Conservation (phyloP, 2,329 filamentous ascomycete species). For the Cladosporium sp. region DNA sequence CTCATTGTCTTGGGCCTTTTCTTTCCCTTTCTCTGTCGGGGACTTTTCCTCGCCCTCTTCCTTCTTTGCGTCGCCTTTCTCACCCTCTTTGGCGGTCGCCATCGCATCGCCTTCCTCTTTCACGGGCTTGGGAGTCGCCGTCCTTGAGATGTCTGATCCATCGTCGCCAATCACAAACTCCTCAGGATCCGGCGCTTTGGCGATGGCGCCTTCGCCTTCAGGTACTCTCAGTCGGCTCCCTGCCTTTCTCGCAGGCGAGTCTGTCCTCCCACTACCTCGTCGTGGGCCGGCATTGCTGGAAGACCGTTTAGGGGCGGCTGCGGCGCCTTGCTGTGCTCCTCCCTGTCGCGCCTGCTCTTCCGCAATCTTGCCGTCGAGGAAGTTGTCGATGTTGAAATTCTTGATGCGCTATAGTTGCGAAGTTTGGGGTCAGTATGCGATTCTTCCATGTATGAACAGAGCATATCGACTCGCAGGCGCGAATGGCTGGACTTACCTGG, state of each 20-base stretch:
- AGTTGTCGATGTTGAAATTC: slow-evolving; percentile 33
- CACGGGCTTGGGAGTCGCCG: slow-evolving; percentile 53
- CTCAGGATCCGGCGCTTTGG: slow-evolving; percentile 70
- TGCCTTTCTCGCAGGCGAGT: slow-evolving; percentile 26
- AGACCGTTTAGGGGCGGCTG: slow-evolving; percentile 30
- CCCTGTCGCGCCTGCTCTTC: slow-evolving; percentile 81
- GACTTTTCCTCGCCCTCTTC: slow-evolving; percentile 27
- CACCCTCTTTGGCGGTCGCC: slow-evolving; percentile 29
- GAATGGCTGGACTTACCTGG: not conserved
- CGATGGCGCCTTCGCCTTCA: slow-evolving; percentile 27
- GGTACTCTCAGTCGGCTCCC: slow-evolving; percentile 23
- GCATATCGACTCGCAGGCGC: not conserved
- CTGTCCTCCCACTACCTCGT: slow-evolving; percentile 37
- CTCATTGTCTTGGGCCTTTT: slow-evolving; percentile 42
- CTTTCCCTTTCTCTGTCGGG: slow-evolving; percentile 21
- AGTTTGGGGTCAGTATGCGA: not conserved
- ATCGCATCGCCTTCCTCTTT: slow-evolving; percentile 33
- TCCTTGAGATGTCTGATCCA: slow-evolving; percentile 58
- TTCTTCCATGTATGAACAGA: not conserved
- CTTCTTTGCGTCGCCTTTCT: slow-evolving; percentile 24
- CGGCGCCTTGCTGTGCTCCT: slow-evolving; percentile 36
- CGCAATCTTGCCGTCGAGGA: slow-evolving; percentile 62
- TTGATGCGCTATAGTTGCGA: slow-evolving; percentile 27
- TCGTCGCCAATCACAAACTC: slow-evolving; percentile 87
- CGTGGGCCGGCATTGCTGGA: slow-evolving; percentile 43